These are phyloP conservation scores for Mallotus japonicus DNA, from an alignment of 441 rosid genomes.

Conservation along the genomic window DNA sequence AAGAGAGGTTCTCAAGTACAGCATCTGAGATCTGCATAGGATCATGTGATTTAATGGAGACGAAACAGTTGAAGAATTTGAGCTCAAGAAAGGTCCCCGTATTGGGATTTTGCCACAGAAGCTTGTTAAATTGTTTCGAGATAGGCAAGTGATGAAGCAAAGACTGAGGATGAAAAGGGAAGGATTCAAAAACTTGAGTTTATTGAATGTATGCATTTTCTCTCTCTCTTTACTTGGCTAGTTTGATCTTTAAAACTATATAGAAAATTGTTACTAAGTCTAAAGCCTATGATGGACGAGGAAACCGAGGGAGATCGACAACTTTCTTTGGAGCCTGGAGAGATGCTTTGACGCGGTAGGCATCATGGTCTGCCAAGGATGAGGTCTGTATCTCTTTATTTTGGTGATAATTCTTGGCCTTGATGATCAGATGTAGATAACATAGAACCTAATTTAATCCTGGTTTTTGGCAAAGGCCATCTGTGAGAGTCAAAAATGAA, in stretches of 20 bases:
- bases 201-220: constrained; percentile 30
- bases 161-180: constrained; percentile 14
- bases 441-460: neutral
- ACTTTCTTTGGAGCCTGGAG: no score
- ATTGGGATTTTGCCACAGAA: constrained; percentile 34
- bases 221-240: neutral
- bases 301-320: no score
- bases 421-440: constrained; percentile 3
- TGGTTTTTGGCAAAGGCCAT: neutral
- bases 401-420: neutral
- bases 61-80: constrained; percentile 22
- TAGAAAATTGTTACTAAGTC: neutral
- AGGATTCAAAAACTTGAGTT: constrained; percentile 14
- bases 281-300: no score
- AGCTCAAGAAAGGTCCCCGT: constrained; percentile 24
- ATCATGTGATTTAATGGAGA: constrained; percentile 29
- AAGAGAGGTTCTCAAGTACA: constrained; percentile 47
- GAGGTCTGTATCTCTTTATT: no score
- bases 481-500: constrained; percentile 2
- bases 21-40: constrained; percentile 45
- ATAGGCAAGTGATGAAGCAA: constrained; percentile 13
- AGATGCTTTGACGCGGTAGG: no score
- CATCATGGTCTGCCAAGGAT: no score
- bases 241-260: constrained; percentile 8
- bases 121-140: neutral